Evolutionary conservation across 78 protist genomes (phyloP), one percentile per base, ranked within the genome.

Genomic region (Emiliania huxleyi): DNA sequence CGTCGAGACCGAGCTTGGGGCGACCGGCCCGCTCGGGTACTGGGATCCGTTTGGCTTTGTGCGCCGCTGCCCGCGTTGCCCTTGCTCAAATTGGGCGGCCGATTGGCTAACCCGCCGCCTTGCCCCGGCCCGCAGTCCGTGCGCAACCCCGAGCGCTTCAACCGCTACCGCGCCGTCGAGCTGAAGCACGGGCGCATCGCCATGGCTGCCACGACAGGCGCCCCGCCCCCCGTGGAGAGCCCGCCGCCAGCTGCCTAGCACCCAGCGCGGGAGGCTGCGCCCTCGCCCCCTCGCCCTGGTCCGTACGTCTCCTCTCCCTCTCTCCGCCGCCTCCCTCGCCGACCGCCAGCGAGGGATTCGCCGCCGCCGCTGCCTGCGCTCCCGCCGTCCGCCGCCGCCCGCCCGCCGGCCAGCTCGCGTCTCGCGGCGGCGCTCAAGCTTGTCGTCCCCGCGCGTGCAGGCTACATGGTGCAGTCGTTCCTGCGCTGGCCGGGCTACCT

Each of bases 161-260:
- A 35, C 1, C 81, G 81, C 81, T 71, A 22, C n/a, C 81, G 81
- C 42, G 81, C 81, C n/a, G 81, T 77, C 29, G 85, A 77, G 85
- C 3, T 77, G 19, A 77, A 77, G 85, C 85, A 77, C 85, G 85
- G 85, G 33, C 85, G 85, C 85, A 77, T 77, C 85, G 85, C 85
- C 3, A 77, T 77, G 85, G 11, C 23, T 11, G 85, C 85, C 29
- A 40, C 49, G 35, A 37, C 46, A 4, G 79, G 55, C 55, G 55
- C n/a, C n/a, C n/a, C n/a, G n/a, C n/a, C n/a, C n/a, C n/a, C n/a
- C n/a, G n/a, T n/a, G n/a, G n/a, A n/a, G n/a, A n/a, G n/a, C n/a
- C n/a, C n/a, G n/a, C n/a, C n/a, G n/a, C n/a, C n/a, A n/a, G n/a
- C n/a, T n/a, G n/a, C n/a, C n/a, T n/a, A n/a, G n/a, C n/a, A n/a